phyloP scores from a whole-genome alignment of 352 stramenopile genomes.

The Globisporangium rhizosaccharum region DNA sequence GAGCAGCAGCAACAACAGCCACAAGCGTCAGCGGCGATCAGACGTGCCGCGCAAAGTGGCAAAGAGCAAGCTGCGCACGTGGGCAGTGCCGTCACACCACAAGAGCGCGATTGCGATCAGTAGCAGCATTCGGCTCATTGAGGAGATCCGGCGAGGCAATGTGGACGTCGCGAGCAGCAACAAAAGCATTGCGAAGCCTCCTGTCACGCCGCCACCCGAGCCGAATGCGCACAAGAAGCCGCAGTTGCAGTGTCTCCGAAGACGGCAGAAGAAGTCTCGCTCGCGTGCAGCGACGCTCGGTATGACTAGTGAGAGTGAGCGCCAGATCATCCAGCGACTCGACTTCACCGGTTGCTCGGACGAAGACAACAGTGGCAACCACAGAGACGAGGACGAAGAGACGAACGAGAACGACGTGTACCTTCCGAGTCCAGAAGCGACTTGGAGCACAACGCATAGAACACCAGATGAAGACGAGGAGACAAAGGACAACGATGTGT shows the following conservation, averaged over 20 bases:
- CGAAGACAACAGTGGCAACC: neutral
- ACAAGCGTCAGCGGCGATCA: neutral
- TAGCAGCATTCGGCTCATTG: neutral
- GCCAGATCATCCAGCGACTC: constrained; percentile 10
- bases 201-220: neutral
- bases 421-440: no score
- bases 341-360: constrained; percentile 11
- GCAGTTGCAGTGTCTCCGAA: neutral
- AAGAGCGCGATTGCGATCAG: neutral
- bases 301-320: neutral
- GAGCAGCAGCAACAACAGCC: neutral
- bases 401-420: constrained; percentile 1
- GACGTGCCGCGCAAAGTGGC: neutral
- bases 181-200: neutral
- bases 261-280: constrained; percentile 8
- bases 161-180: neutral
- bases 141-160: neutral
- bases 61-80: constrained; percentile 1
- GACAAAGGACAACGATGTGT: no score
- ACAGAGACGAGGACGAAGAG: neutral
- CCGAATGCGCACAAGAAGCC: neutral
- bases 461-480: no score
- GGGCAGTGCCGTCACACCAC: neutral
- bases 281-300: neutral
- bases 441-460: no score